Evolutionary conservation across 495 filamentous ascomycete species (phyloP), one percentile per base, ranked within the genome.

Genomic region (Penicillium crystallinum): DNA sequence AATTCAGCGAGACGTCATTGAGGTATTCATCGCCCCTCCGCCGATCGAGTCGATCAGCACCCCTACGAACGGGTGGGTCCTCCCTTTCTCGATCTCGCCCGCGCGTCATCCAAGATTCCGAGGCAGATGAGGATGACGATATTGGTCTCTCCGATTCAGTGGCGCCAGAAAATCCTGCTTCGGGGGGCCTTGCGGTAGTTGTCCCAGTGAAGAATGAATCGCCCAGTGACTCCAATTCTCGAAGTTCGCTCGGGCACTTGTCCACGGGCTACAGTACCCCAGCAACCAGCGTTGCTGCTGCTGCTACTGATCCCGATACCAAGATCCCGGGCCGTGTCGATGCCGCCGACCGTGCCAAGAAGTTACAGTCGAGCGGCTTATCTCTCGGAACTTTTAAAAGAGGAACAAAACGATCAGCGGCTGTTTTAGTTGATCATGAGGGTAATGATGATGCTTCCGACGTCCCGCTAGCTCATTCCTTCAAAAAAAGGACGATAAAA

Each of bases 221-320:
- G 12, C 42, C 67, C 0, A 56, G 53, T 19, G 61, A 62, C 19
- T 66, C 64, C 0, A 49, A 30, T 18, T 51, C 58, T 21, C 57
- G 66, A 1, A 42, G 57, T 55, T 59, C 75, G 3, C 19, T 62
- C 17, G 71, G 64, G 4, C 63, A 47, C 52, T 51, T 9, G 40
- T 74, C 67, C 6, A 82, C 77, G 44, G 84, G 81, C 23, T 84
- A 80, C 58, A 83, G 82, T 36, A 96, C 90, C 4, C 89, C 89
- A 8, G 84, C 81, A 18, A 96, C 90, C 11, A 93, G 88, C 63
- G 77, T 81, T 53, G 71, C 75, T 23, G 77, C 76, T 4, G 87
- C 87, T 8, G 82, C 87, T 37, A 69, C 55, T 7, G 74, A 71
- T 49, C 65, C 70, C 3, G 59, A 71, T 22, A 51, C 36, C 11